Evolutionary conservation across 2,329 filamentous ascomycete species (phyloP), one percentile per base, ranked within the genome.

Genomic region (Immersiporthe knoxdaviesiana): DNA sequence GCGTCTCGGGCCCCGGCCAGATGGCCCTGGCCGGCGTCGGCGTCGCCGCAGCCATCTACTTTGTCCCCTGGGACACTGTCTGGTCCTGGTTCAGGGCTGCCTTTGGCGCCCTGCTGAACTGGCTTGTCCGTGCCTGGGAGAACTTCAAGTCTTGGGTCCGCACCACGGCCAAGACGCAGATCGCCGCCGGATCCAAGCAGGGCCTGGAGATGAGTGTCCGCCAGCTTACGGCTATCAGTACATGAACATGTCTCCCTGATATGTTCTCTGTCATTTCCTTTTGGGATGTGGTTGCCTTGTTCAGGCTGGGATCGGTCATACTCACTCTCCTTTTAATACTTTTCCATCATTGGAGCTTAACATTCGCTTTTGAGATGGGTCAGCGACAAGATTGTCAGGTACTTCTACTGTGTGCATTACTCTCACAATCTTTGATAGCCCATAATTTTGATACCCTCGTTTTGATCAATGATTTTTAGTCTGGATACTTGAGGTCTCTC

Each of bases 31-130:
- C 67, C 8, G 69, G 69, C 2, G 67, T 71, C 1, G 69, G 64
- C 0, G 67, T 54, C 16, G 69, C 69, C 0, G 69, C 67, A 2
- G 69, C 69, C 8, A 65, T 71, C 24, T 71, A 71, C 37, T 71
- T 69, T 37, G 63, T 71, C 37, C 69, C 69, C 1, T 71, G 69
- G 69, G 64, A 71, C 27, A 71, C 69, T 0, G 69, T 71, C 37
- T 71, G 69, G 69, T 32, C 32, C 11, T 71, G 69, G 69, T 71
- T 71, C 54, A 52, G 69, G 27, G 58, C 67, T n/a, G 54, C 67
- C 1, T 71, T 71, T 41, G 69, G 69, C 8, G 59, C 67, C 7
- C 21, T 71, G 39, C 18, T 71, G 67, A 59, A 2, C 11, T 61
- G 61, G 64, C 58, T 71, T 32, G 16, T 58, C 67, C n/a, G 50